Conservation (phyloP, 1,284 basidiomycete genomes). For the Puccinia coronata region DNA sequence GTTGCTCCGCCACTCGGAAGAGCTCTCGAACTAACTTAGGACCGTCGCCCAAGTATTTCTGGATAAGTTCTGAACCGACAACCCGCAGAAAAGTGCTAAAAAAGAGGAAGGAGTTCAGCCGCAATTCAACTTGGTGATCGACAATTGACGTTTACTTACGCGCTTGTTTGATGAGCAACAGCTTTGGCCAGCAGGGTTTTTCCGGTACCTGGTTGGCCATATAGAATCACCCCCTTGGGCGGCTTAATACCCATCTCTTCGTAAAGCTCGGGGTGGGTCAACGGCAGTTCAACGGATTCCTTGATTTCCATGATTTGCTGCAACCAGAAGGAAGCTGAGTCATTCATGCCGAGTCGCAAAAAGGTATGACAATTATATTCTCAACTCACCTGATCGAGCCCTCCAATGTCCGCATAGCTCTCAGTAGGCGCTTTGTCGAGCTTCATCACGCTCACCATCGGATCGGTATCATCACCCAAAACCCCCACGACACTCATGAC, state of each 20-base stretch:
- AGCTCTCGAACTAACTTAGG: constrained; percentile 62
- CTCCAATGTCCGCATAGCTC: constrained; percentile 98
- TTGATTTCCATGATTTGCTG: constrained; percentile 57
- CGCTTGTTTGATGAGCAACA: constrained; percentile 88
- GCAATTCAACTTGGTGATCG: not conserved
- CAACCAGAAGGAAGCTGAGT: not conserved
- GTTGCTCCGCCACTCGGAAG: constrained; percentile 61
- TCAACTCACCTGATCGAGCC: constrained; percentile 88
- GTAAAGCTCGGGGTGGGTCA: constrained; percentile 97
- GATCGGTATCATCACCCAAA: constrained; percentile 93
- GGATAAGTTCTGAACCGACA: constrained; percentile 96
- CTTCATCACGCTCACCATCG: constrained; percentile 78
- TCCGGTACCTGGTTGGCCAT: constrained; percentile 96
- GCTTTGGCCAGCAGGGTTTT: constrained; percentile 98
- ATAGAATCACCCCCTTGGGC: constrained; percentile 98
- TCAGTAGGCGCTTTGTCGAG: constrained; percentile 86
- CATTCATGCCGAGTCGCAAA: not conserved
- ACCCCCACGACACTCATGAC: constrained; percentile 93
- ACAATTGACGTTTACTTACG: constrained; percentile 26
- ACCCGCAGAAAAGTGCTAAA: constrained; percentile 97
- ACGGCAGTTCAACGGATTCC: constrained; percentile 96
- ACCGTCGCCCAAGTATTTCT: constrained; percentile 96
- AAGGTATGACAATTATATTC: constrained; percentile 31
- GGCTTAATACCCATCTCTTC: constrained; percentile 99
- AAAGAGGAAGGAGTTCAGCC: not conserved